Evolutionary conservation across 306 rosid genomes (phyloP).

Genomic region (Inga laurina): DNA sequence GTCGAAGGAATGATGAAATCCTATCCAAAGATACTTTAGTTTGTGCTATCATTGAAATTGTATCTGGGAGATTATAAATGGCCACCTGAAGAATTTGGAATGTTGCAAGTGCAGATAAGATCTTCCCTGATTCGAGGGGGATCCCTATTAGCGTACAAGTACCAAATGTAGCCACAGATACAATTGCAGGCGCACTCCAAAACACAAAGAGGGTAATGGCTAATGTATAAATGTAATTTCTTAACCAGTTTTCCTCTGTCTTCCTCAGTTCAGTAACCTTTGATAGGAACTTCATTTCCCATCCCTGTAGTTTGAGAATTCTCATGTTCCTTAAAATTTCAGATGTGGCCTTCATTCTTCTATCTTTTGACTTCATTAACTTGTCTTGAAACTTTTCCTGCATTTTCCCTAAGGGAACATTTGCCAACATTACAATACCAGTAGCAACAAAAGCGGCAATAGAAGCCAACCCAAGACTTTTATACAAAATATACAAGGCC

Average conservation of each 20-base stretch:
- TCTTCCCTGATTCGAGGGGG: constrained; percentile 61
- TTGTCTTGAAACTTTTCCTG: constrained; percentile 47
- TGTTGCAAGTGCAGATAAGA: constrained; percentile 59
- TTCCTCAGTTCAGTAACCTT: constrained; percentile 45
- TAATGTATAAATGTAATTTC: constrained; percentile 33
- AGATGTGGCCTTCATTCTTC: constrained; percentile 56
- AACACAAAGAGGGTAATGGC: constrained; percentile 44
- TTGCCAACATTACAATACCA: constrained; percentile 44
- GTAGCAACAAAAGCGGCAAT: constrained; percentile 49
- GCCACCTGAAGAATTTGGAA: constrained; percentile 53
- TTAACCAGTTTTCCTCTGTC: constrained; percentile 49
- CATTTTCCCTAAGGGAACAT: constrained; percentile 48
- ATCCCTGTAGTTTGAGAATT: constrained; percentile 66
- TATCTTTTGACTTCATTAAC: constrained; percentile 61
- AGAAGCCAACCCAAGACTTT: constrained; percentile 52
- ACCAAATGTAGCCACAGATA: constrained; percentile 52
- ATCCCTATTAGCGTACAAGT: constrained; percentile 48
- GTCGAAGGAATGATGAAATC: constrained; percentile 51
- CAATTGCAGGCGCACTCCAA: constrained; percentile 54
- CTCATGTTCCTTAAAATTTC: constrained; percentile 64
- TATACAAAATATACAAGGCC: constrained; percentile 48
- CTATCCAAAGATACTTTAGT: constrained; percentile 61
- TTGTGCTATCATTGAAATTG: constrained; percentile 51
- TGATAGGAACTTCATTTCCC: constrained; percentile 68
- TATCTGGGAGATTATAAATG: constrained; percentile 47